Evolutionary conservation across 2,329 filamentous ascomycete genomes (phyloP).

Genomic region (Rutstroemia sp.): DNA sequence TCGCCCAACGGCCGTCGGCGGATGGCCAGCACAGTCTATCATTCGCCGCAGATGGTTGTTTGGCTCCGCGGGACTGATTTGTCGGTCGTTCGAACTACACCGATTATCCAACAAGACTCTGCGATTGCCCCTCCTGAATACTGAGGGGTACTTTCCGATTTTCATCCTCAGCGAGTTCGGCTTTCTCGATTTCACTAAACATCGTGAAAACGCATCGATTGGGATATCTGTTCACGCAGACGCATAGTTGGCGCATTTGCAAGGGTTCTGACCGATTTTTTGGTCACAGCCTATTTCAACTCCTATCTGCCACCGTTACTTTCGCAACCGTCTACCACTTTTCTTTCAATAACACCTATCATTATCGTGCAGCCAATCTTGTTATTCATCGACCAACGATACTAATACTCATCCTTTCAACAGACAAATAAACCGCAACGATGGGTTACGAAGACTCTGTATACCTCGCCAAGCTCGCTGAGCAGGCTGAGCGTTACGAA

Average conservation of each 20-base stretch:
- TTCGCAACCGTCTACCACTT: neutral
- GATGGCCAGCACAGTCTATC: neutral
- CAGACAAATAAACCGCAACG: slow-evolving; percentile 44
- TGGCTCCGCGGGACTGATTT: neutral
- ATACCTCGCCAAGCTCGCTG: slow-evolving; percentile 98
- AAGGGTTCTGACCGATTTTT: slow-evolving; percentile 2
- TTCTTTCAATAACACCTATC: neutral
- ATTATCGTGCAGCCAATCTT: neutral
- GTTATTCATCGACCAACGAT: neutral
- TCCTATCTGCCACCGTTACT: neutral
- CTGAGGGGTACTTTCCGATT: slow-evolving; percentile 21
- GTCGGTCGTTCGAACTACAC: neutral
- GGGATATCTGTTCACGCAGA: neutral
- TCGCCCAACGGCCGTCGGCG: neutral
- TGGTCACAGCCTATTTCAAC: neutral
- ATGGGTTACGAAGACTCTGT: slow-evolving; percentile 99
- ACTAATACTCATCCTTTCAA: slow-evolving; percentile 6
- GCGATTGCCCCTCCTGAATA: slow-evolving; percentile 21
- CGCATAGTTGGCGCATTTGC: slow-evolving; percentile 3
- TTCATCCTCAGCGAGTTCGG: neutral
- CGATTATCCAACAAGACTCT: slow-evolving; percentile 6
- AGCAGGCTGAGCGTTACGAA: slow-evolving; percentile 99
- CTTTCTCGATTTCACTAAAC: neutral
- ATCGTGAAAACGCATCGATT: neutral
- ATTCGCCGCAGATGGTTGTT: neutral